These are phyloP conservation scores for Blastomyces percursus DNA, from an alignment of 2,329 filamentous ascomycete species.

Conservation along the genomic window DNA sequence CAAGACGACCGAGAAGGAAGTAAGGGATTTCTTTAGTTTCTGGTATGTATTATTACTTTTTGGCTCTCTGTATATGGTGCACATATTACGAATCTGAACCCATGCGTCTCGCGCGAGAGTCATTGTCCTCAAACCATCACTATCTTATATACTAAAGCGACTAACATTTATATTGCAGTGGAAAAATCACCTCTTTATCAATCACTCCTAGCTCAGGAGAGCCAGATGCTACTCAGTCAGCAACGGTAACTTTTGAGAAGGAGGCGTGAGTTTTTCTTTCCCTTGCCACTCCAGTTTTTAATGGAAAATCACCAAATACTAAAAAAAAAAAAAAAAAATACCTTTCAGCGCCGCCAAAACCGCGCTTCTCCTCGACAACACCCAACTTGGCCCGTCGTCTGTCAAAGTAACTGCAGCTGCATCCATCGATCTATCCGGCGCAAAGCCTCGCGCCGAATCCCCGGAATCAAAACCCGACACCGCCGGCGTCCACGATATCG, in stretches of 20 bases:
- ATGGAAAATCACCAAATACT: neutral
- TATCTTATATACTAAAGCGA: neutral
- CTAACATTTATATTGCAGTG: constrained; percentile 43
- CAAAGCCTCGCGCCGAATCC: constrained; percentile 45
- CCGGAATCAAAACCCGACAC: constrained; percentile 38
- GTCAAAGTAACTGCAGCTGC: constrained; percentile 69
- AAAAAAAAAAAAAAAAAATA: no score
- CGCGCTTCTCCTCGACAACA: constrained; percentile 92
- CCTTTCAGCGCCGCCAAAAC: constrained; percentile 67
- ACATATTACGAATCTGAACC: neutral
- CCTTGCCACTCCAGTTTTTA: no score
- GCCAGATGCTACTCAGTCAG: constrained; percentile 59
- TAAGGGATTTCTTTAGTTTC: constrained; percentile 96
- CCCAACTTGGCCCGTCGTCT: constrained; percentile 65
- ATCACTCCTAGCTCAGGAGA: constrained; percentile 51
- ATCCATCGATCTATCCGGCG: constrained; percentile 50
- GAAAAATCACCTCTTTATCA: constrained; percentile 79
- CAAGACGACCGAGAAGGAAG: constrained; percentile 76
- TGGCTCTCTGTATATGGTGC: no score
- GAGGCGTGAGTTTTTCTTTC: constrained; percentile 50
- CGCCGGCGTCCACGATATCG: constrained; percentile 52
- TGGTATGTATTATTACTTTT: constrained; percentile 46
- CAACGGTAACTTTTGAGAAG: constrained; percentile 94
- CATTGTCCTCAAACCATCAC: neutral
- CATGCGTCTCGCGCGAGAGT: neutral